phyloP scores from a whole-genome alignment of 2,329 filamentous ascomycete genomes.

The Furcasterigmium sp. region DNA sequence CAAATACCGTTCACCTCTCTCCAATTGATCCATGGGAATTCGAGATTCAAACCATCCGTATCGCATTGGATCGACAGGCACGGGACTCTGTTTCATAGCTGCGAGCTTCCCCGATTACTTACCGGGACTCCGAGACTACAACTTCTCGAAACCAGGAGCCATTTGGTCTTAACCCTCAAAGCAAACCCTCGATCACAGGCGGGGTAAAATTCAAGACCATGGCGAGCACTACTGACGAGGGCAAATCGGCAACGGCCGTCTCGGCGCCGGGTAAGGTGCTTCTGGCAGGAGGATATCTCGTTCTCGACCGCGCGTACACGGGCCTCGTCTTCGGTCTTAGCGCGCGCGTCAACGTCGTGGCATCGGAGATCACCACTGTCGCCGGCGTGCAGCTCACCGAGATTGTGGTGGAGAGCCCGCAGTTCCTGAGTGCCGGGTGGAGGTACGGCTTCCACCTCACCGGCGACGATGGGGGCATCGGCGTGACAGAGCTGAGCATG shows the following conservation, averaged over 20 bases:
- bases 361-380: constrained; percentile 51
- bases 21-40: neutral
- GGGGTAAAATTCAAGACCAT: neutral
- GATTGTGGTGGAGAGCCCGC: constrained; percentile 84
- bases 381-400: constrained; percentile 61
- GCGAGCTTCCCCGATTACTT: too few relatives aligned
- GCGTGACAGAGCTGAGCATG: constrained; percentile 73
- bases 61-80: neutral
- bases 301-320: constrained; percentile 82
- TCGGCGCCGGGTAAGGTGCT: constrained; percentile 97
- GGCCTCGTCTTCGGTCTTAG: constrained; percentile 66
- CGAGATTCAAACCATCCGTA: neutral
- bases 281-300: constrained; percentile 89
- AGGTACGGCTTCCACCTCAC: constrained; percentile 73
- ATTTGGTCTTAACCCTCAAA: too few relatives aligned
- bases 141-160: too few relatives aligned
- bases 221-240: constrained; percentile 1
- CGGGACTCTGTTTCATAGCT: too few relatives aligned
- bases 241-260: constrained; percentile 49
- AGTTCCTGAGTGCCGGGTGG: constrained; percentile 86
- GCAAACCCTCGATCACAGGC: neutral
- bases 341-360: constrained; percentile 62
- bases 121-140: too few relatives aligned
- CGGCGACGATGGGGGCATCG: constrained; percentile 70
- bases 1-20: neutral